These are phyloP conservation scores for Bifiguratus adelaidae DNA, from an alignment of 192 early-diverging fungal genomes.

Conservation along the genomic window DNA sequence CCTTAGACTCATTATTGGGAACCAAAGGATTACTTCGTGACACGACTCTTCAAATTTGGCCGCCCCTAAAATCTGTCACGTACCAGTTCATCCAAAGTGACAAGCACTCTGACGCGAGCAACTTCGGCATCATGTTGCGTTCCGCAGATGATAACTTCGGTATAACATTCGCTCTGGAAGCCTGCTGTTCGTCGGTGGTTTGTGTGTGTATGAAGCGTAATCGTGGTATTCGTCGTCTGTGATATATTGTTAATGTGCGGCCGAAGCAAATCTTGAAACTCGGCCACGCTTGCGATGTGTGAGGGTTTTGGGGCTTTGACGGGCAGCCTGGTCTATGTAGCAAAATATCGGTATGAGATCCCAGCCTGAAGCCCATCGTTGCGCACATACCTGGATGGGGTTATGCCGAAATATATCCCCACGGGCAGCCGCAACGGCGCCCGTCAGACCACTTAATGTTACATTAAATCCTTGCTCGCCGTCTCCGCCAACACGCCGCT, in stretches of 20 bases:
- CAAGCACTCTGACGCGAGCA: neutral
- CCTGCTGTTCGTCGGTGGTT: neutral
- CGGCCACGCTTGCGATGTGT: neutral
- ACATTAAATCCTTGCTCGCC: conserved; percentile 38
- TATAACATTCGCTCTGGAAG: neutral
- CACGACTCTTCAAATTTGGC: no score
- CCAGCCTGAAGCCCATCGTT: neutral
- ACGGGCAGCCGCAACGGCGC: conserved; percentile 24
- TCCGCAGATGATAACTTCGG: neutral
- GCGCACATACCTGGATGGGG: conserved; percentile 23
- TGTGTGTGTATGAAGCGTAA: neutral
- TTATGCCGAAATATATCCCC: conserved; percentile 28
- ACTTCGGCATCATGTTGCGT: neutral
- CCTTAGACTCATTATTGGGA: no score
- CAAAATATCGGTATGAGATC: neutral
- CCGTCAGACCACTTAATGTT: conserved; percentile 27
- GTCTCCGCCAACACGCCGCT: no score
- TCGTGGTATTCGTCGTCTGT: conserved; percentile 2
- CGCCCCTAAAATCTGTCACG: no score
- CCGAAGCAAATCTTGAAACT: neutral
- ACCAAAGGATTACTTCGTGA: no score
- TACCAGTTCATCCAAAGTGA: conserved; percentile 3
- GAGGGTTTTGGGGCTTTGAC: conserved; percentile 1
- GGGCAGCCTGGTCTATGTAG: neutral
- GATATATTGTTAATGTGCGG: conserved; percentile 1